Base-by-base conservation (phyloP, 2,329 filamentous ascomycete species). In the Cyanodermella asteris region DNA sequence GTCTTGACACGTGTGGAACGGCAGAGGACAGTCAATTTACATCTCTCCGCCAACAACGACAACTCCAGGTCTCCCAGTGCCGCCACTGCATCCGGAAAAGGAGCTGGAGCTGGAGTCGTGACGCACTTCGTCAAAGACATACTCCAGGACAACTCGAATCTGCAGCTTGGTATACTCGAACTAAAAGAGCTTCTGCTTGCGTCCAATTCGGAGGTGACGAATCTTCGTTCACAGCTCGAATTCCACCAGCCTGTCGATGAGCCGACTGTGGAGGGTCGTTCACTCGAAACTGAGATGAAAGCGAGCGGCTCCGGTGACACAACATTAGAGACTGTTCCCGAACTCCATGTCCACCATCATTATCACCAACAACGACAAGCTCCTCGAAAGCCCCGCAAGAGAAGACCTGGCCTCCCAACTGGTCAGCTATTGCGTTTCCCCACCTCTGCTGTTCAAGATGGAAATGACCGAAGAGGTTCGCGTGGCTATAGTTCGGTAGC, bases 91-190 rank as follows among this genome's bases (percentile, higher is more conserved):
- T 51, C 75, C 20, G 60, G 59, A 4, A 59, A 61, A 4, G 59
- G 63, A 16, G 63, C 64, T 35, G 55, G 53, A 28, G 60, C 64
- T 7, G 67, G 59, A 32, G 78, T 91, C 18, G 78, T 94, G n/a
- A 82, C 78, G 12, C 78, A 90, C 42, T 94, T 97, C 38, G 87
- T 97, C 28, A 80, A 82, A 36, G 87, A 94, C 44, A 76, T 97
- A 28, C 56, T 97, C 11, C 73, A 91, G 40, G 87, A 97, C 46
- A 97, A 97, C 42, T 80, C 82, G 7, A 91, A 80, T 37, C 55
- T 97, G 22, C 87, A 97, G 45, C 62, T 87, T 33, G 81, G 81
- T 10, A 90, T 94, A 31, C 67, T 82, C 26, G 87, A 97, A 51
- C 53, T 97, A 23, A 64, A 82, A 11, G 82, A 91, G 43, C 72